Conservation (phyloP, 176 grass and related monocot species). For the Ensete ventricosum region DNA sequence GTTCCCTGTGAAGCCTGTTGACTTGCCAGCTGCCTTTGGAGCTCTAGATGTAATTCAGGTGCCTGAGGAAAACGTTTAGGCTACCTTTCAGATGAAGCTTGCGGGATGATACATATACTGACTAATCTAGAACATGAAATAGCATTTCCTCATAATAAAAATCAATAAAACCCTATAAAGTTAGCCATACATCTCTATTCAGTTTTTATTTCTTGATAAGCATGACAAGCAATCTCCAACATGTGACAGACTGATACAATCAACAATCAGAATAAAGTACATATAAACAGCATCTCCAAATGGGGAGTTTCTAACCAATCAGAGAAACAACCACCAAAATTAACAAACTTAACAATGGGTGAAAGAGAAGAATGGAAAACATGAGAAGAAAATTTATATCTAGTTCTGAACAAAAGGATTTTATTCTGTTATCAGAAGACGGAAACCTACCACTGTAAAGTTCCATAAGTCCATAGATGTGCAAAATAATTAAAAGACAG, state of each 20-base stretch:
- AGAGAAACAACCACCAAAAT: neutral
- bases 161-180: neutral
- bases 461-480: too few relatives aligned
- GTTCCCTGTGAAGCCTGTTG: constrained; percentile 32
- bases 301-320: too few relatives aligned
- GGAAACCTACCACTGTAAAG: too few relatives aligned
- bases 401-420: too few relatives aligned
- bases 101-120: neutral
- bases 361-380: neutral
- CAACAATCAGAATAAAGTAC: neutral
- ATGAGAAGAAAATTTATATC: too few relatives aligned
- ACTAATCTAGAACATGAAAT: neutral
- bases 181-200: neutral
- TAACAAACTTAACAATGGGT: neutral
- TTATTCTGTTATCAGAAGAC: too few relatives aligned
- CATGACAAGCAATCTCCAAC: too few relatives aligned
- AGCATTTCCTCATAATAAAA: neutral
- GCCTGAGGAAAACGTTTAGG: constrained; percentile 24
- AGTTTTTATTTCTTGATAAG: neutral
- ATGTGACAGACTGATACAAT: neutral
- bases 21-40: constrained; percentile 53
- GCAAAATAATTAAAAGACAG: too few relatives aligned
- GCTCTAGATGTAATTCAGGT: constrained; percentile 59
- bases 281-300: neutral
- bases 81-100: neutral